These are phyloP conservation scores for Rhodotorula diobovata DNA, from an alignment of 768 basidiomycete species.

Conservation along the genomic window DNA sequence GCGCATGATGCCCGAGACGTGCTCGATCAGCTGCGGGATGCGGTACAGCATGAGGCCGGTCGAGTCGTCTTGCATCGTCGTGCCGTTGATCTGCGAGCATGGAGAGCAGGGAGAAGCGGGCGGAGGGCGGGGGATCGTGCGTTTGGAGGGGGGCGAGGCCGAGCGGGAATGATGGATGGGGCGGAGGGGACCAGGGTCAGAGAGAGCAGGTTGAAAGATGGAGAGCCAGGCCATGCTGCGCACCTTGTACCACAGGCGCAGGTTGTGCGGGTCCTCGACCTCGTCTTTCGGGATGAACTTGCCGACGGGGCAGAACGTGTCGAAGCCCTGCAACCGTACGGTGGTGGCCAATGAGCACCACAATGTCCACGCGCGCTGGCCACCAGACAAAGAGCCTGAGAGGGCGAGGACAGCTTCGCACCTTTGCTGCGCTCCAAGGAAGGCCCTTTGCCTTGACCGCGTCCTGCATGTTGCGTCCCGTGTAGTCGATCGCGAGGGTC, in stretches of 20 bases:
- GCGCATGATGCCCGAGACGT: conserved; percentile 92
- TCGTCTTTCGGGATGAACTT: conserved; percentile 72
- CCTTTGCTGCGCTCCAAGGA: conserved; percentile 94
- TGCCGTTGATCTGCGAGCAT: conserved; percentile 75
- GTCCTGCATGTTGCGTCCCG: conserved; percentile 90
- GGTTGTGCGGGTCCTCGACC: conserved; percentile 67
- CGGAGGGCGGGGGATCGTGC: background rate
- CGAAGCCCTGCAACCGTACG: conserved; percentile 62
- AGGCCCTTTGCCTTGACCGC: conserved; percentile 84
- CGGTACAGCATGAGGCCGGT: conserved; percentile 88
- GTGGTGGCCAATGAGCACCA: background rate
- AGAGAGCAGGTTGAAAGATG: background rate
- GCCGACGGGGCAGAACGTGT: conserved; percentile 72
- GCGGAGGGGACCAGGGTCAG: background rate
- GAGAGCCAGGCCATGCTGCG: background rate
- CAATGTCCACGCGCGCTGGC: too few relatives aligned
- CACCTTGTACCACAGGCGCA: conserved; percentile 72
- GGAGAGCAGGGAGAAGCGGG: background rate
- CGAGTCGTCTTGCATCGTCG: conserved; percentile 73
- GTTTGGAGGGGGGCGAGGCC: background rate
- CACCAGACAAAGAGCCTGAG: too few relatives aligned
- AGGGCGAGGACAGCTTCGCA: background rate
- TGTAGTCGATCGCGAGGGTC: conserved; percentile 88
- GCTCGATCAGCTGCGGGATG: conserved; percentile 80
- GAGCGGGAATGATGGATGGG: background rate